Evolutionary conservation across 495 filamentous ascomycete species (phyloP).

Genomic region (Wilcoxina mikolae): DNA sequence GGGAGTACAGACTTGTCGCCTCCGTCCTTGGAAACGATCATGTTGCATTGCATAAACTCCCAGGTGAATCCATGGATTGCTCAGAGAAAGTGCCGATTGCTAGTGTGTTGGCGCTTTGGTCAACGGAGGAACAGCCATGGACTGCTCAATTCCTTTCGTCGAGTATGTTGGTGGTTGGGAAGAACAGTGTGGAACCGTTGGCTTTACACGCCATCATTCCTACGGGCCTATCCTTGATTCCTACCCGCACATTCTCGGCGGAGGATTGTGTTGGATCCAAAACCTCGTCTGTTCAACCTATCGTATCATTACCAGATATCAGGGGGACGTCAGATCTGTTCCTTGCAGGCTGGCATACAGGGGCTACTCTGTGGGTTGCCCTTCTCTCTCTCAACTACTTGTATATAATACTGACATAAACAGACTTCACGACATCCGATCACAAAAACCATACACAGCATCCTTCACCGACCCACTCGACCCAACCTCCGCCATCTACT

Average conservation of each 20-base stretch:
- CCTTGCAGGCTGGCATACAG: constrained; percentile 48
- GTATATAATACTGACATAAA: not conserved
- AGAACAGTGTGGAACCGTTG: constrained; percentile 7
- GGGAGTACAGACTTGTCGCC: constrained; percentile 27
- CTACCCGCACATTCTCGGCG: constrained; percentile 13
- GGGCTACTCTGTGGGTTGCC: constrained; percentile 36
- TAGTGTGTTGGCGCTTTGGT: not conserved
- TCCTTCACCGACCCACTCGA: constrained; percentile 44
- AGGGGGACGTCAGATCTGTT: constrained; percentile 35
- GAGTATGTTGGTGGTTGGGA: constrained; percentile 15
- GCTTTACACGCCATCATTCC: constrained; percentile 9
- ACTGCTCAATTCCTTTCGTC: constrained; percentile 13
- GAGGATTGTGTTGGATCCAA: constrained; percentile 3
- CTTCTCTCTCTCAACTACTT: not conserved
- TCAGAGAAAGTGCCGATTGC: not conserved
- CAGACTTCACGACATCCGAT: constrained; percentile 55
- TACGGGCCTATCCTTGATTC: not conserved
- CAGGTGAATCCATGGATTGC: constrained; percentile 24
- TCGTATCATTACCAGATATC: constrained; percentile 35
- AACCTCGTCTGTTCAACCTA: constrained; percentile 35
- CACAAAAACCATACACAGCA: constrained; percentile 34
- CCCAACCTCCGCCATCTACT: constrained; percentile 41
- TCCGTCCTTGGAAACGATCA: constrained; percentile 34
- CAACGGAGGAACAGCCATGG: constrained; percentile 16
- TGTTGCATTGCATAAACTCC: constrained; percentile 34